Conservation (phyloP, 345 rosid genomes). For the Crucihimalaya himalaica region DNA sequence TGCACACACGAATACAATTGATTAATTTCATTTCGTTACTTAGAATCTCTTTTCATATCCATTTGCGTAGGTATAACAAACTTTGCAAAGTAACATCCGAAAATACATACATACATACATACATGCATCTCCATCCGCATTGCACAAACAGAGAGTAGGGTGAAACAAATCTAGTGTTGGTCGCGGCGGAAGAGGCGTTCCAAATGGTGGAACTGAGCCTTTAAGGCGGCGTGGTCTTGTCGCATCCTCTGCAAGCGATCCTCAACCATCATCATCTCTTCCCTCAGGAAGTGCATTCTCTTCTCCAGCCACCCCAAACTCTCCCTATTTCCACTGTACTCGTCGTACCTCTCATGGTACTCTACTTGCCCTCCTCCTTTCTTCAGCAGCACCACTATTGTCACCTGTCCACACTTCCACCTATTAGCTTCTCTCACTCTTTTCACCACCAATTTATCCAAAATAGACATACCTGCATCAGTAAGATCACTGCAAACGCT, state of each 20-base stretch:
- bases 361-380: slow-evolving; percentile 50
- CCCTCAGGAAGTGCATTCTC: slow-evolving; percentile 69
- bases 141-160: background rate
- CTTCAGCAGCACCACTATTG: slow-evolving; percentile 67
- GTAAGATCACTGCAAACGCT: slow-evolving; percentile 70
- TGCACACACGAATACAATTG: background rate
- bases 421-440: background rate
- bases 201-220: slow-evolving; percentile 55
- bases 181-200: slow-evolving; percentile 38
- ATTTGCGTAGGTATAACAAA: slow-evolving; percentile 27
- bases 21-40: background rate
- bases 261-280: slow-evolving; percentile 78
- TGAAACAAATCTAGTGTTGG: slow-evolving; percentile 13
- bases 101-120: slow-evolving; percentile 23
- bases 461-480: slow-evolving; percentile 71
- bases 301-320: slow-evolving; percentile 68
- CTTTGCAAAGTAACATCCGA: slow-evolving; percentile 12
- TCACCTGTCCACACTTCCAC: slow-evolving; percentile 52
- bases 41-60: background rate
- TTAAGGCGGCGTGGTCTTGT: slow-evolving; percentile 56
- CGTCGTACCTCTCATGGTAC: slow-evolving; percentile 33
- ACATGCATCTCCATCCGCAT: background rate
- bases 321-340: slow-evolving; percentile 47
- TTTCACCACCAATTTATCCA: background rate
- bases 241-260: slow-evolving; percentile 72